These are phyloP conservation scores for Boletus hoseneyae DNA, from an alignment of 1,284 basidiomycete species.

Conservation along the genomic window DNA sequence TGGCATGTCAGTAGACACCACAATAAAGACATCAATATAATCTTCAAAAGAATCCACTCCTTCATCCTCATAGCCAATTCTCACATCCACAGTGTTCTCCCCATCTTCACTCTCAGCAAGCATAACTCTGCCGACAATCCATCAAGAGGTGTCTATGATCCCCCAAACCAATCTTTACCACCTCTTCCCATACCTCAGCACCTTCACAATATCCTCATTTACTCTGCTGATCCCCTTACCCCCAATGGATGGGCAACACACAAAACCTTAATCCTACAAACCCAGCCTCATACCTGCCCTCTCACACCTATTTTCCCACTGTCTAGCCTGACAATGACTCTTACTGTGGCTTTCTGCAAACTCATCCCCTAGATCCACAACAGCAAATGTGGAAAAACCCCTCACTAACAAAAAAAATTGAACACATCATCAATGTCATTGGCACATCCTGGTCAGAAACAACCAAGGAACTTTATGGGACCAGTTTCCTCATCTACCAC, in stretches of 20 bases:
- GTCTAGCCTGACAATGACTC: no score
- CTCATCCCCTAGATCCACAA: no score
- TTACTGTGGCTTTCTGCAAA: no score
- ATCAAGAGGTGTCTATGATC: background rate
- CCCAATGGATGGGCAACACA: no score
- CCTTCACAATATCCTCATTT: no score
- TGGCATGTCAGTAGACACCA: background rate
- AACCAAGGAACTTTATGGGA: slow-evolving; percentile 17
- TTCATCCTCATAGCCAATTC: background rate
- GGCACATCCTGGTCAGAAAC: slow-evolving; percentile 5
- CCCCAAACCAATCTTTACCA: background rate
- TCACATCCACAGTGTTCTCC: background rate
- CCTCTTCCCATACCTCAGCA: no score
- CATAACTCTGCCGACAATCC: background rate
- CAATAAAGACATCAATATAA: background rate
- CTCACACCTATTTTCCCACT: background rate
- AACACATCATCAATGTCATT: slow-evolving; percentile 17
- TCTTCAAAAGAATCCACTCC: background rate
- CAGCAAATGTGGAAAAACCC: no score
- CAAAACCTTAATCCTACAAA: no score
- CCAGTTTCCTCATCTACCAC: slow-evolving; percentile 25
- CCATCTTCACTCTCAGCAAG: background rate
- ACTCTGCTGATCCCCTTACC: no score
- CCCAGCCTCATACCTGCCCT: background rate
- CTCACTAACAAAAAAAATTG: background rate